A percentile compares a stretch with the other conserved stretches of the same genome.
Evolutionary conservation across 2,329 filamentous ascomycete species (phyloP).

Genomic region (Orbilia brochopaga): DNA sequence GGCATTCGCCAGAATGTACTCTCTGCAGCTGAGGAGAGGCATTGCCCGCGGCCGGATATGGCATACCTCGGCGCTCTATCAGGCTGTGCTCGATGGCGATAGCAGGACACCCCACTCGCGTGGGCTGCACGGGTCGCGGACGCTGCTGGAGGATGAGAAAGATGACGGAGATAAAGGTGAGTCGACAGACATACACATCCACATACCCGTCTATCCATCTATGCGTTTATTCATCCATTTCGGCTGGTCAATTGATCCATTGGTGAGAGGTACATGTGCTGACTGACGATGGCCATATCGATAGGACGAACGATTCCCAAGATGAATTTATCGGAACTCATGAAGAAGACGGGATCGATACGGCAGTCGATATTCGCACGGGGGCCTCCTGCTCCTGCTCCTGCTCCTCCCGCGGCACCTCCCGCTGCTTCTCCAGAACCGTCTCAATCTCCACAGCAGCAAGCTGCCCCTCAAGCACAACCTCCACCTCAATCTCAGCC

Average conservation of each 20-base stretch:
- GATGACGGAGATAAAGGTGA: conserved; percentile 9
- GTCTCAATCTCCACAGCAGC: not conserved
- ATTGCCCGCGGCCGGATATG: conserved; percentile 43
- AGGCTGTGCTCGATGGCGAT: conserved; percentile 8
- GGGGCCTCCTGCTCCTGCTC: conserved; percentile 10
- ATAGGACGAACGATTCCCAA: conserved; percentile 33
- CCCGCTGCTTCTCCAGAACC: not conserved
- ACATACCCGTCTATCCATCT: too few species aligned
- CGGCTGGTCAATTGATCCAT: not conserved
- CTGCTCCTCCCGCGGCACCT: not conserved
- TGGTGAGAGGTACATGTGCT: not conserved
- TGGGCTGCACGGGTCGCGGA: conserved; percentile 18
- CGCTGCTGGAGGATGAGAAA: conserved; percentile 16
- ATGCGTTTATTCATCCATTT: not conserved
- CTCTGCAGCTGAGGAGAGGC: conserved; percentile 48
- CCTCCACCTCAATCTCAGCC: not conserved
- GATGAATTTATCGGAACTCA: conserved; percentile 33
- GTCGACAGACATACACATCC: not conserved
- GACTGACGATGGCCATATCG: not conserved
- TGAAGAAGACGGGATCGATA: conserved; percentile 23
- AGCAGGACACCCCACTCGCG: not conserved
- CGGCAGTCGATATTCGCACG: conserved; percentile 25
- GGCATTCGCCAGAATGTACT: conserved; percentile 27
- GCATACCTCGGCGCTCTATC: conserved; percentile 41
- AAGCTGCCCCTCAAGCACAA: not conserved